phyloP scores from a whole-genome alignment of 1,284 basidiomycete species.

The Pyrrhoderma lamaoense region DNA sequence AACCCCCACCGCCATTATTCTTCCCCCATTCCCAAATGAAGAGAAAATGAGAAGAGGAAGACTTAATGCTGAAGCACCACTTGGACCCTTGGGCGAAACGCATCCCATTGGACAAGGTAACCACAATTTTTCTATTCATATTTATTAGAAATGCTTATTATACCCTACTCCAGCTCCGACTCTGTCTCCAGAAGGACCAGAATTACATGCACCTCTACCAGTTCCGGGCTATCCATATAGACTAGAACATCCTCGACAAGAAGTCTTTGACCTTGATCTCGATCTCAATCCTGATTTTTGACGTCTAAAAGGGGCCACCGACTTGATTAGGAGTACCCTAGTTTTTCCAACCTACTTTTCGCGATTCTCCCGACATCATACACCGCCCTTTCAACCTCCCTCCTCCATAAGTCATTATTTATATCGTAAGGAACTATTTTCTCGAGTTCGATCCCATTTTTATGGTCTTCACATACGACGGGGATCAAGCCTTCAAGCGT shows the following conservation, averaged over 20 bases:
- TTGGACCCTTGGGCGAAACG: constrained; percentile 69
- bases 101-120: constrained; percentile 68
- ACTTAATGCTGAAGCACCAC: constrained; percentile 68
- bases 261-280: constrained; percentile 65
- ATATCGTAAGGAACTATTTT: constrained; percentile 11
- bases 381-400: constrained; percentile 67
- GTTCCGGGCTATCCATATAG: constrained; percentile 60
- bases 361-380: constrained; percentile 70
- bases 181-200: constrained; percentile 46
- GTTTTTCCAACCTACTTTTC: constrained; percentile 47
- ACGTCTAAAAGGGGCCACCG: neutral
- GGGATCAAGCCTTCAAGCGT: constrained; percentile 38
- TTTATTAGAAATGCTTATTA: neutral
- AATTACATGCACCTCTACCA: constrained; percentile 38
- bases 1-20: constrained; percentile 67
- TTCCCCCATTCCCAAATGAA: constrained; percentile 84
- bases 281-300: constrained; percentile 73
- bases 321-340: constrained; percentile 26
- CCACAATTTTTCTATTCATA: constrained; percentile 23
- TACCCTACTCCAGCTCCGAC: constrained; percentile 38
- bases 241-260: constrained; percentile 53
- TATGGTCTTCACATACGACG: constrained; percentile 27
- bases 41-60: constrained; percentile 77
- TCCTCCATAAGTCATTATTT: constrained; percentile 38
- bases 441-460: constrained; percentile 14